These are phyloP conservation scores for Spatholobus suberectus DNA, from an alignment of 306 rosid genomes.

Conservation along the genomic window DNA sequence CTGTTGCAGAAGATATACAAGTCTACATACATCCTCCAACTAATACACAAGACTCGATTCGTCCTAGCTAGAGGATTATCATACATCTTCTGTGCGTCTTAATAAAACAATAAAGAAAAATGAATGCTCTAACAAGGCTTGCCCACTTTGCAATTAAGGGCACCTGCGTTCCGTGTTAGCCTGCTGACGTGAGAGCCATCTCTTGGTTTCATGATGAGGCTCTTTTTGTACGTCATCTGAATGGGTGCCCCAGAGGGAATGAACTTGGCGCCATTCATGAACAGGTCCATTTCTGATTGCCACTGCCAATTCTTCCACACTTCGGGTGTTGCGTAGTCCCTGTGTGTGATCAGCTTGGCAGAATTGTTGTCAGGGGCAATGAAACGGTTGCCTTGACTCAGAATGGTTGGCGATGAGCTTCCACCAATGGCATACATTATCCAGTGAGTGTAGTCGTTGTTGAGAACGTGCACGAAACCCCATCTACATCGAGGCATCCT, in stretches of 20 bases:
- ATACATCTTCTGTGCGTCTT: background rate
- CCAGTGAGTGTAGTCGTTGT: slow-evolving; percentile 92
- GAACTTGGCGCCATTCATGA: slow-evolving; percentile 42
- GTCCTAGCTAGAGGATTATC: background rate
- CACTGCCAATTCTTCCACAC: slow-evolving; percentile 42
- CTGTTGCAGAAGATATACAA: background rate
- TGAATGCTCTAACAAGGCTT: slow-evolving; percentile 7
- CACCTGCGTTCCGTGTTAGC: slow-evolving; percentile 25
- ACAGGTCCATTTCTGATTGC: slow-evolving; percentile 32
- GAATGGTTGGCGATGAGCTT: slow-evolving; percentile 70
- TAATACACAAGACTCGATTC: background rate
- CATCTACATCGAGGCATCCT: slow-evolving; percentile 53
- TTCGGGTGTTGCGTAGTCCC: background rate
- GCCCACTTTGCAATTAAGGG: slow-evolving; percentile 3
- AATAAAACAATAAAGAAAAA: too few species aligned
- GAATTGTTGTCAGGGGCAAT: slow-evolving; percentile 64
- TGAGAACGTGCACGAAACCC: slow-evolving; percentile 77
- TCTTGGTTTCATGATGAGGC: slow-evolving; percentile 38
- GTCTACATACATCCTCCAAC: background rate
- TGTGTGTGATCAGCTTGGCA: slow-evolving; percentile 60
- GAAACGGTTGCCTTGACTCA: slow-evolving; percentile 87
- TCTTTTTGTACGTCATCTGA: background rate
- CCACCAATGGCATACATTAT: slow-evolving; percentile 91
- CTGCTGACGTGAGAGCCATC: slow-evolving; percentile 20
- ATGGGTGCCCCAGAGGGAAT: background rate